Conservation (phyloP, 73 alveolate genomes). For the Tetrahymena borealis region DNA sequence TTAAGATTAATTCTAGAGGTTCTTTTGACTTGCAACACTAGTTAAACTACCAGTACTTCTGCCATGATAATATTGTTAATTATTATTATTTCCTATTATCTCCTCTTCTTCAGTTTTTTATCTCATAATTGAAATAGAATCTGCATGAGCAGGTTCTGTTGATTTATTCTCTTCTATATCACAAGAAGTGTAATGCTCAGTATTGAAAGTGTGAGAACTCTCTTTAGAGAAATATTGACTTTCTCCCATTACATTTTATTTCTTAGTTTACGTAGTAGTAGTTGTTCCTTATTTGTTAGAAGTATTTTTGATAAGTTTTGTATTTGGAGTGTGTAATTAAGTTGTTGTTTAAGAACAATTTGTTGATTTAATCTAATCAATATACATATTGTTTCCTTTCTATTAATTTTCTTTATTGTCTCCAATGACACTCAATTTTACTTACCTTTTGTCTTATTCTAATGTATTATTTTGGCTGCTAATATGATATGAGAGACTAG, state of each 20-base stretch:
- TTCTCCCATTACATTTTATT: neutral
- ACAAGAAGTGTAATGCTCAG: neutral
- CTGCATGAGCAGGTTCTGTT: neutral
- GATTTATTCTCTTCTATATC: neutral
- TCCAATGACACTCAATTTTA: neutral
- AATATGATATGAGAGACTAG: neutral
- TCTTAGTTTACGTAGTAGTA: neutral
- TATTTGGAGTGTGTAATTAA: neutral
- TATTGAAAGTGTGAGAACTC: neutral
- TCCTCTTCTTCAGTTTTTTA: neutral
- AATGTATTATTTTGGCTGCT: neutral
- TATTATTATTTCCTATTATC: neutral
- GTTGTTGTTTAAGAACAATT: neutral
- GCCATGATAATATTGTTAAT: neutral
- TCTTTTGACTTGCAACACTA: neutral
- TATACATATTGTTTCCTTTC: neutral
- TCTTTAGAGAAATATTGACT: neutral
- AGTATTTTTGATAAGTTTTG: neutral
- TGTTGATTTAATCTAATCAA: neutral
- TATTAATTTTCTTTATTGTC: neutral
- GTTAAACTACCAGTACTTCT: neutral
- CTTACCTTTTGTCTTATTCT: neutral
- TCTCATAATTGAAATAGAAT: neutral
- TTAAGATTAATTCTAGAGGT: neutral
- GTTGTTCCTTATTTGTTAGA: neutral